Evolutionary conservation across 2,329 filamentous ascomycete genomes (phyloP), one percentile per base, ranked within the genome.

Genomic region (Ophiostoma angusticollis): DNA sequence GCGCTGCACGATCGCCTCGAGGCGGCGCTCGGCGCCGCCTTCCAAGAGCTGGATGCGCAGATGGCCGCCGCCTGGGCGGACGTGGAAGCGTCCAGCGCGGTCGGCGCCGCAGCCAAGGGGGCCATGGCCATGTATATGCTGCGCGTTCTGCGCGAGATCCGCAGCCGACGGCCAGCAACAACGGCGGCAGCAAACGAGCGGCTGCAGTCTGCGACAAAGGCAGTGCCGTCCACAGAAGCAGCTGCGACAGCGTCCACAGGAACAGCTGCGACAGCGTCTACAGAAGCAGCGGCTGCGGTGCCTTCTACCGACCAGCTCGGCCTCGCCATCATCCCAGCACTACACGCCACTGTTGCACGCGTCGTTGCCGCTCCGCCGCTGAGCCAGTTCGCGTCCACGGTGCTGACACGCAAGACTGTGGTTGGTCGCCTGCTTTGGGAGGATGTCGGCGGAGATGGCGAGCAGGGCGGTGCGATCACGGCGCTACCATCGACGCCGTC

Each of bases 401-500:
- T 61, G 0, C 55, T 70, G 29, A 56, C 62, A 1, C 56, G 60
- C 33, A 68, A 61, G 39, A 60, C 52, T 21, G 67, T 83, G 1
- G 66, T 69, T 2, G 77, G 79, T 6, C 68, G 77, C 37, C 67
- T 72, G 1, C 63, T 95, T 0, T 95, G 87, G 87, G 85, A 93
- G 54, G 84, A 83, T 0, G 65, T 73, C 89, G 0, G 68, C 76
- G 7, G 82, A 87, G 52, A 84, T 84, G 1, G 86, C 83, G 83
- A 83, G 1, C 65, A 73, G 27, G 82, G n/a, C n/a, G n/a, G n/a
- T n/a, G n/a, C n/a, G n/a, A n/a, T n/a, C n/a, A n/a, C 83, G 0
- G 65, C 74, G 19, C 56, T 94, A 30, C 89, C 89, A 0, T 68
- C 76, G 6, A 84, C 91, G 51, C 85, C 85, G 1, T 89, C 84